Percentiles rank a stretch among this genome's conserved stretches.
Evolutionary conservation across 164 flowering plant genomes (phyloP).

Genomic region (Tetracentron sinense): DNA sequence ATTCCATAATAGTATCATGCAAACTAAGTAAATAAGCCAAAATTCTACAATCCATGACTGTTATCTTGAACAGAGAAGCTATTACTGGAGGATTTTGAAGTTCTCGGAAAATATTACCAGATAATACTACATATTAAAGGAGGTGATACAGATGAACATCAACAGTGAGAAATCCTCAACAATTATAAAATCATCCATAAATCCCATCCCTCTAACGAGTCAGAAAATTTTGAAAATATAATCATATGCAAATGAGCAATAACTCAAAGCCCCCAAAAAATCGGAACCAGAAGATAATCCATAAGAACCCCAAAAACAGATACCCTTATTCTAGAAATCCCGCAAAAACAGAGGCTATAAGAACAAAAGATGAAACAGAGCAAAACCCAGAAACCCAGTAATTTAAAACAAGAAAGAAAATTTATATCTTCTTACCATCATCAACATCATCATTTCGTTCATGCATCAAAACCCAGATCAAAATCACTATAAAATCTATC

Average conservation of each 20-base stretch:
- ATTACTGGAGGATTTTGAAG: background rate
- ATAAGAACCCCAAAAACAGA: slow-evolving; percentile 15
- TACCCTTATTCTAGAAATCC: background rate
- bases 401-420: background rate
- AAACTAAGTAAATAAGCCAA: too few species aligned
- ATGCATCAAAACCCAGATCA: slow-evolving; percentile 10
- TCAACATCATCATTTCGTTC: slow-evolving; percentile 5
- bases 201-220: too few species aligned
- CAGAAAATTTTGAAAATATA: too few species aligned
- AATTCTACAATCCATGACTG: too few species aligned
- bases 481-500: background rate
- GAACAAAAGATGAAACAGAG: background rate
- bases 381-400: slow-evolving; percentile 2
- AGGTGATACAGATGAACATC: background rate
- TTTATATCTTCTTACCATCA: background rate
- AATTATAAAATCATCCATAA: background rate
- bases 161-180: slow-evolving; percentile 2
- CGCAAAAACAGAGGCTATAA: slow-evolving; percentile 4
- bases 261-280: background rate
- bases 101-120: background rate
- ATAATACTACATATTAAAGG: too few species aligned
- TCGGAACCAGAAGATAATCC: background rate
- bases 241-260: background rate
- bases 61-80: background rate
- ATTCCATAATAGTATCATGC: too few species aligned